Evolutionary conservation across 768 basidiomycete species (phyloP).

Genomic region (Pleurotus cornucopiae): DNA sequence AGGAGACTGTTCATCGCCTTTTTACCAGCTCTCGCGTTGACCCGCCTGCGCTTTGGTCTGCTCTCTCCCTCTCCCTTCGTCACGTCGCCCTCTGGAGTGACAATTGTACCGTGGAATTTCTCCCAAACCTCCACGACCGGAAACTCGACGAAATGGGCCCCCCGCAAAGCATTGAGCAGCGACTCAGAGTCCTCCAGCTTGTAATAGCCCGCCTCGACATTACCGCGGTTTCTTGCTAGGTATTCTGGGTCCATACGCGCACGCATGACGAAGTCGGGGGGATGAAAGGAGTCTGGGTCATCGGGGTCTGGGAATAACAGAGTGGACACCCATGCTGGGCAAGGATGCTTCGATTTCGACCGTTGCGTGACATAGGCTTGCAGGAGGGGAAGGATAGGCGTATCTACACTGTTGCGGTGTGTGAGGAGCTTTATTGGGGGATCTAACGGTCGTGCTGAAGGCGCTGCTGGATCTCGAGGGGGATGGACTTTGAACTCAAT

Average conservation of each 20-base stretch:
- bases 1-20: conserved; percentile 54
- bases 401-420: conserved; percentile 55
- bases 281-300: conserved; percentile 49
- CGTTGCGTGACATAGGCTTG: conserved; percentile 42
- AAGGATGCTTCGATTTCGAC: conserved; percentile 38
- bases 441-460: conserved; percentile 28
- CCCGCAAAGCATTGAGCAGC: conserved; percentile 44
- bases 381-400: conserved; percentile 46
- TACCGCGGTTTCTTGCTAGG: conserved; percentile 12
- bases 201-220: conserved; percentile 41
- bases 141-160: conserved; percentile 76
- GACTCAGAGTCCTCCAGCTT: conserved; percentile 48
- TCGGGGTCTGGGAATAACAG: conserved; percentile 51
- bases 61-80: conserved; percentile 29
- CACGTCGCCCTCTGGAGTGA: conserved; percentile 48
- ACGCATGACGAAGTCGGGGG: conserved; percentile 59
- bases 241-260: conserved; percentile 37
- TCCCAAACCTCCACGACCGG: conserved; percentile 80
- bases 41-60: conserved; percentile 50
- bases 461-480: conserved; percentile 39
- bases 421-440: conserved; percentile 52
- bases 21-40: conserved; percentile 48
- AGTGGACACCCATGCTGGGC: conserved; percentile 52
- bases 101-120: conserved; percentile 52
- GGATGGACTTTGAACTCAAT: conserved; percentile 69